A percentile compares a stretch with the other conserved stretches of the same genome.
Conservation (phyloP, 257 asterid species). For the Solanum ossicruentum region DNA sequence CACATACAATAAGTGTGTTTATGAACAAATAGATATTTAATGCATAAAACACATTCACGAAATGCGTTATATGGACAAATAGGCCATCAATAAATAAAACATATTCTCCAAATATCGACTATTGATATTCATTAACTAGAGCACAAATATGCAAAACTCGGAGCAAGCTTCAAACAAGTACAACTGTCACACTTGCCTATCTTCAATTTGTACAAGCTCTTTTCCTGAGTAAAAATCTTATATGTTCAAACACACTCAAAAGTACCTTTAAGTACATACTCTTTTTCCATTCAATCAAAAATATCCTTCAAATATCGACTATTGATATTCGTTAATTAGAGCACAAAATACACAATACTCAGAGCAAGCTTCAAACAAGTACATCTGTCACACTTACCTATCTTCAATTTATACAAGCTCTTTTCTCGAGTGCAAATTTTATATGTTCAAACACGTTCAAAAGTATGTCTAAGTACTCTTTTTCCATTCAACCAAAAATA, state of each 20-base stretch:
- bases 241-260: not conserved
- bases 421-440: not conserved
- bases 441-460: not conserved
- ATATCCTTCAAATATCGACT: not conserved
- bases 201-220: not conserved
- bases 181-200: not conserved
- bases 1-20: too few relatives aligned
- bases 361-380: not conserved
- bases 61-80: too few relatives aligned
- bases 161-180: not conserved
- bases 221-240: not conserved
- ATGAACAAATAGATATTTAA: too few relatives aligned
- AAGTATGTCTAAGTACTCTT: not conserved
- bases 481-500: not conserved
- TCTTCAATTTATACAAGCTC: not conserved
- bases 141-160: not conserved
- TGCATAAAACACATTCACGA: too few relatives aligned
- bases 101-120: not conserved
- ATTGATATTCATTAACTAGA: not conserved
- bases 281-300: not conserved
- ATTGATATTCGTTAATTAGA: not conserved
- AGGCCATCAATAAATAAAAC: not conserved
- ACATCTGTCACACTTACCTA: not conserved
- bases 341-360: not conserved
- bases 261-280: not conserved